A percentile compares a stretch with the other conserved stretches of the same genome.
phyloP scores from a whole-genome alignment of 2,329 filamentous ascomycete genomes.

The Westerdykella sp. region DNA sequence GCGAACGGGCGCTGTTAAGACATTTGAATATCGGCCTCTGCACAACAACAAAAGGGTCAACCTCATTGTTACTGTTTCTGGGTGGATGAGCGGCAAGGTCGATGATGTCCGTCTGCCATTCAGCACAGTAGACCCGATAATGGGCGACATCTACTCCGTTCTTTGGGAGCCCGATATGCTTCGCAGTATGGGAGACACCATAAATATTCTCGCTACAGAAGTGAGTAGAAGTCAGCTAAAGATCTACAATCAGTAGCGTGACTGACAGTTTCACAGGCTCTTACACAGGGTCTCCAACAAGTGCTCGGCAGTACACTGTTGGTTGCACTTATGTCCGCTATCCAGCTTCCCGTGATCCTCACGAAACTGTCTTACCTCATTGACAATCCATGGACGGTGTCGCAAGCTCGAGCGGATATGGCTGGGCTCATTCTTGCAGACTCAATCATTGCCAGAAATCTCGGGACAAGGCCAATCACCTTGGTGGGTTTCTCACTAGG shows the following conservation, averaged over 20 bases:
- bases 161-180: slow-evolving; percentile 98
- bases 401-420: slow-evolving; percentile 78
- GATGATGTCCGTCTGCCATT: slow-evolving; percentile 94
- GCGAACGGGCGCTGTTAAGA: slow-evolving; percentile 85
- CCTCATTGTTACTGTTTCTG: slow-evolving; percentile 87
- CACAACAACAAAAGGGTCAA: slow-evolving; percentile 99
- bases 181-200: slow-evolving; percentile 94
- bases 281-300: slow-evolving; percentile 94
- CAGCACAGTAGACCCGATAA: slow-evolving; percentile 92
- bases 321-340: slow-evolving; percentile 80
- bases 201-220: slow-evolving; percentile 96
- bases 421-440: slow-evolving; percentile 91
- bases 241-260: slow-evolving; percentile 16
- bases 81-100: slow-evolving; percentile 97
- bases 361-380: slow-evolving; percentile 94
- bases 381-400: slow-evolving; percentile 98
- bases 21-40: slow-evolving; percentile 91
- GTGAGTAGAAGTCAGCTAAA: slow-evolving; percentile 45
- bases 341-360: slow-evolving; percentile 85
- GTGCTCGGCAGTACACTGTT: slow-evolving; percentile 86
- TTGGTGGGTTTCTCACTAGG: slow-evolving; percentile 93
- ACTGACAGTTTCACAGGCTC: slow-evolving; percentile 54
- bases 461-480: slow-evolving; percentile 86
- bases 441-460: slow-evolving; percentile 82
- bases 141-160: slow-evolving; percentile 97